Evolutionary conservation across 1,284 basidiomycete species (phyloP).

Genomic region (Austroboletus novae-zelandiae): DNA sequence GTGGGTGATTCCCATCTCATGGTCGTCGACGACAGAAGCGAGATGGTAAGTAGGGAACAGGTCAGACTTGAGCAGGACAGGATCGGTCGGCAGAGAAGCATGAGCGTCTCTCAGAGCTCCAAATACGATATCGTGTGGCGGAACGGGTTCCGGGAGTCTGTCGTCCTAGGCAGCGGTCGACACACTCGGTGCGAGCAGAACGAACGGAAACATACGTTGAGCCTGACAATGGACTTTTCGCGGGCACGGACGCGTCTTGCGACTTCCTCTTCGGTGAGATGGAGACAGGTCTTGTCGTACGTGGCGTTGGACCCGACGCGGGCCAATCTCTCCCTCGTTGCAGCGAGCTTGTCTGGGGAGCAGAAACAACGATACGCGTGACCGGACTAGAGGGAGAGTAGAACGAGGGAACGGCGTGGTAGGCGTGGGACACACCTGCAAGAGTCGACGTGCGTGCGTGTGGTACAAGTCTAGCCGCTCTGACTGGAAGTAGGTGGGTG

Average conservation of each 20-base stretch:
- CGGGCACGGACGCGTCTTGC: constrained; percentile 70
- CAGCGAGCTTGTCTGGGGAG: constrained; percentile 62
- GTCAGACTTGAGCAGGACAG: constrained; percentile 91
- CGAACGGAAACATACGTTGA: constrained; percentile 64
- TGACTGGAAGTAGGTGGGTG: constrained; percentile 52
- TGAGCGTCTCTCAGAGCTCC: constrained; percentile 72
- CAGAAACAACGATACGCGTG: constrained; percentile 97
- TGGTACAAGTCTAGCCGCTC: constrained; percentile 86
- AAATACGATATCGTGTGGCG: constrained; percentile 72
- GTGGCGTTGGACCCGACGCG: constrained; percentile 70
- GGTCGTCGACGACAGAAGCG: constrained; percentile 94
- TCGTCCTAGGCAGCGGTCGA: constrained; percentile 44
- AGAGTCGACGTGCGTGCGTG: constrained; percentile 67
- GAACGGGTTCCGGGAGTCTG: constrained; percentile 45
- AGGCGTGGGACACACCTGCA: constrained; percentile 52
- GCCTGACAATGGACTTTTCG: constrained; percentile 78
- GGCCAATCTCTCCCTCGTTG: constrained; percentile 67
- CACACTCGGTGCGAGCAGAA: neutral
- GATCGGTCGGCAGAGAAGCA: constrained; percentile 81
- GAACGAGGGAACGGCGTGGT: neutral
- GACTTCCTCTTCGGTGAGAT: constrained; percentile 84
- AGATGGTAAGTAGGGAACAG: constrained; percentile 96
- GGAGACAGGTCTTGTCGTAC: constrained; percentile 85
- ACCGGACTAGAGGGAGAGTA: constrained; percentile 52
- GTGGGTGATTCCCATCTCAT: constrained; percentile 94